Percentiles rank a stretch among this genome's conserved stretches.
Conservation (phyloP, 768 basidiomycete species). For the Mycena galopus region DNA sequence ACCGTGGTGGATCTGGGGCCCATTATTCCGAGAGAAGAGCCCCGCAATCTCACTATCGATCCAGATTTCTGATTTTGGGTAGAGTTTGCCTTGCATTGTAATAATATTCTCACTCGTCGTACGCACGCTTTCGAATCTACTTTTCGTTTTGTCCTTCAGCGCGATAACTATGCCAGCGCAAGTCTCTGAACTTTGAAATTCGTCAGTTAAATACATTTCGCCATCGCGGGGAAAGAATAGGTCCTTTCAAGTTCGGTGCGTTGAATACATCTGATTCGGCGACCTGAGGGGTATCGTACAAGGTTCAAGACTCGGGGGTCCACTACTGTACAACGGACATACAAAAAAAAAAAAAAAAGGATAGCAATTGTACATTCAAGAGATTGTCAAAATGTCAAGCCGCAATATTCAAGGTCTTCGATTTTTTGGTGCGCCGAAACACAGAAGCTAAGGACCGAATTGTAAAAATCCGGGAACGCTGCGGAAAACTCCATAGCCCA, state of each 20-base stretch:
- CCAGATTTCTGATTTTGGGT: conserved; percentile 37
- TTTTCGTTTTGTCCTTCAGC: too few relatives aligned
- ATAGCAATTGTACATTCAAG: neutral
- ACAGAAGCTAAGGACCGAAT: neutral
- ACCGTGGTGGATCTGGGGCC: conserved; percentile 84
- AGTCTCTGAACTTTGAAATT: too few relatives aligned
- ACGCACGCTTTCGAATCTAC: too few relatives aligned
- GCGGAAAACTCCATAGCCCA: conserved; percentile 61
- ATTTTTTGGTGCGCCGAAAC: neutral
- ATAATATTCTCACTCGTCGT: too few relatives aligned
- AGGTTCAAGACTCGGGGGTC: neutral
- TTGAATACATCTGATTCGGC: too few relatives aligned
- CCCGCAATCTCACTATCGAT: conserved; percentile 44
- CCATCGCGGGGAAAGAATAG: too few relatives aligned
- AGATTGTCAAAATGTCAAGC: conserved; percentile 12
- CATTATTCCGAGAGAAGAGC: conserved; percentile 73
- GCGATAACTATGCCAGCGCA: too few relatives aligned
- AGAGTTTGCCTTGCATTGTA: neutral
- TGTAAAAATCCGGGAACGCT: conserved; percentile 26
- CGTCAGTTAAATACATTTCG: too few relatives aligned
- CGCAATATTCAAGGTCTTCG: conserved; percentile 27
- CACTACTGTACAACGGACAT: neutral
- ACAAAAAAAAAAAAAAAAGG: too few relatives aligned
- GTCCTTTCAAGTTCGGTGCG: too few relatives aligned
- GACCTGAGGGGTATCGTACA: too few relatives aligned